Percentiles rank a stretch among this genome's conserved stretches.
These are phyloP conservation scores for Psilocybe cyanescens DNA, from an alignment of 768 basidiomycete species.

Conservation along the genomic window DNA sequence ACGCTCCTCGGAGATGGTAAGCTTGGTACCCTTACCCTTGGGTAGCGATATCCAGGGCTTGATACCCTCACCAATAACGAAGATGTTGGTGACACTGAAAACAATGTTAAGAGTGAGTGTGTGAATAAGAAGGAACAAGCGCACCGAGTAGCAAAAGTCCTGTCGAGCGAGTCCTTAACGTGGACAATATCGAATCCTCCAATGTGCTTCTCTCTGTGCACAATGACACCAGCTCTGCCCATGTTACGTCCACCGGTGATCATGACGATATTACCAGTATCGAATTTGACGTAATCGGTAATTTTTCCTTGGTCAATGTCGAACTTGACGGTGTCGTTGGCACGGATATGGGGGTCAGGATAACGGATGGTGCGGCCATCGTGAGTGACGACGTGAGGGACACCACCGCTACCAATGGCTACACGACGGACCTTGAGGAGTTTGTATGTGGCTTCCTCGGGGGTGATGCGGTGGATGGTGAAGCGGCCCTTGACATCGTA, in stretches of 20 bases:
- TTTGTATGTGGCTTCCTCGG: slow-evolving; percentile 96
- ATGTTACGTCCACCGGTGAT: slow-evolving; percentile 99
- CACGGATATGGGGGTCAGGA: slow-evolving; percentile 93
- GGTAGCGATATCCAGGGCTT: slow-evolving; percentile 98
- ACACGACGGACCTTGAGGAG: slow-evolving; percentile 93
- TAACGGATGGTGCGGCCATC: slow-evolving; percentile 99
- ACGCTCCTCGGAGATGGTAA: slow-evolving; percentile 96
- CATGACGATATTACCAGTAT: slow-evolving; percentile 96
- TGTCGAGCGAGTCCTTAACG: slow-evolving; percentile 92
- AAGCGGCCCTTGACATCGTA: slow-evolving; percentile 99
- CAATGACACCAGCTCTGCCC: slow-evolving; percentile 96
- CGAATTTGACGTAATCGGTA: slow-evolving; percentile 91
- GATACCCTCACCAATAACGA: slow-evolving; percentile 93
- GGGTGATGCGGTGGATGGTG: slow-evolving; percentile 98
- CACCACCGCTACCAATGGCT: slow-evolving; percentile 90
- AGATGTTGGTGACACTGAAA: slow-evolving; percentile 91
- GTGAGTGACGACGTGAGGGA: slow-evolving; percentile 97
- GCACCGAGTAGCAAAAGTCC: slow-evolving; percentile 97
- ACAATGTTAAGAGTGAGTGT: not conserved
- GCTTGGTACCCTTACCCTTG: slow-evolving; percentile 97
- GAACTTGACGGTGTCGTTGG: slow-evolving; percentile 98
- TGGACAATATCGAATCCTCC: slow-evolving; percentile 99
- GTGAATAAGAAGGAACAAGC: slow-evolving; percentile 26
- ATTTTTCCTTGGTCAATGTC: slow-evolving; percentile 96
- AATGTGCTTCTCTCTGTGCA: slow-evolving; percentile 95